A percentile compares a stretch with the other conserved stretches of the same genome.
phyloP scores from a whole-genome alignment of 371 early-diverging fungal species.

The Mycotypha africana region DNA sequence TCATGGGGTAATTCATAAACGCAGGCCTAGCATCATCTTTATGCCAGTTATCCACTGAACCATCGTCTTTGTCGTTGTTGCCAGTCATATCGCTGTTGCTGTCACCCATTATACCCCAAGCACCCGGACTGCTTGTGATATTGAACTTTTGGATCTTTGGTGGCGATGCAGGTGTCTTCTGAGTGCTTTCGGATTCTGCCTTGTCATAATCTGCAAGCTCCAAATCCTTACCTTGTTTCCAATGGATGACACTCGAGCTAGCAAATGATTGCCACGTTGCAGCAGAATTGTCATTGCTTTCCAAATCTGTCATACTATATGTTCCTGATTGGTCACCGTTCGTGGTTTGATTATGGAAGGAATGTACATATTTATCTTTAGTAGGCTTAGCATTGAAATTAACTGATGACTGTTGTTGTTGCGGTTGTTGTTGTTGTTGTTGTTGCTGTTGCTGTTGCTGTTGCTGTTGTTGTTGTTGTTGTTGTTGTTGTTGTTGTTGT shows the following conservation, averaged over 20 bases:
- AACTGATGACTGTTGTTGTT: not conserved
- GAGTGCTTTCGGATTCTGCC: not conserved
- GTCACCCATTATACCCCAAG: not conserved
- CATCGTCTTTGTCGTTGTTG: not conserved
- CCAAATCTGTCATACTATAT: constrained; percentile 10
- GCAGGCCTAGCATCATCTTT: constrained; percentile 17
- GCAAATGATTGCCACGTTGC: constrained; percentile 22
- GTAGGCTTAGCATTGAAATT: too few species aligned
- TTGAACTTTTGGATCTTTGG: constrained; percentile 1
- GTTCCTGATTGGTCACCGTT: constrained; percentile 14
- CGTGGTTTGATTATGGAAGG: not conserved
- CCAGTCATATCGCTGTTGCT: too few species aligned
- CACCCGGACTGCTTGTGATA: not conserved
- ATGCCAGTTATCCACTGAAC: constrained; percentile 13
- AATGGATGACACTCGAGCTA: constrained; percentile 3
- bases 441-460: not conserved
- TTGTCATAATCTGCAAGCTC: not conserved
- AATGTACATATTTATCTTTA: constrained; percentile 2
- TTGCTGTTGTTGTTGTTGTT: not conserved
- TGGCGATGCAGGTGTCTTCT: not conserved
- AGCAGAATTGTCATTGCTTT: constrained; percentile 7
- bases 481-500: not conserved
- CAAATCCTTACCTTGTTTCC: constrained; percentile 18
- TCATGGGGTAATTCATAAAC: constrained; percentile 29
- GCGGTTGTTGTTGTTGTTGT: too few species aligned